A percentile compares a stretch with the other conserved stretches of the same genome.
Evolutionary conservation across 140 eudicot species (phyloP).

Genomic region (Oenanthe javanica): DNA sequence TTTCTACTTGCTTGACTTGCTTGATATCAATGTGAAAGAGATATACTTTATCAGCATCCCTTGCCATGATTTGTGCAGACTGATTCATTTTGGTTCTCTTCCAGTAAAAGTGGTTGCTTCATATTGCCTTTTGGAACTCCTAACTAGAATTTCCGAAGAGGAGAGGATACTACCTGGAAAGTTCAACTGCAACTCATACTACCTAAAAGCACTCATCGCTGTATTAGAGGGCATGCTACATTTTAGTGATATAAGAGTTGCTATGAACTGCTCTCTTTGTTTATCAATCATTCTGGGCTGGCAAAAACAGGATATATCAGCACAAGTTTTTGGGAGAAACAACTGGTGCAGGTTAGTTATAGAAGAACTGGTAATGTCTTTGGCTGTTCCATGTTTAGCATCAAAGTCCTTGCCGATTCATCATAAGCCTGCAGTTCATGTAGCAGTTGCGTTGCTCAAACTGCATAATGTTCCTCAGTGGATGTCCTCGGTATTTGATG

Average conservation of each 20-base stretch:
- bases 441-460: conserved; percentile 54
- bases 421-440: conserved; percentile 64
- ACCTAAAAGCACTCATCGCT: conserved; percentile 48
- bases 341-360: conserved; percentile 68
- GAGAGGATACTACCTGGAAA: conserved; percentile 25
- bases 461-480: conserved; percentile 42
- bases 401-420: conserved; percentile 48
- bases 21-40: conserved; percentile 25
- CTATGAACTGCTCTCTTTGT: conserved; percentile 59
- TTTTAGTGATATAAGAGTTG: conserved; percentile 46
- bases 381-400: conserved; percentile 52
- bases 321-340: conserved; percentile 18
- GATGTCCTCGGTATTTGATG: conserved; percentile 64
- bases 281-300: conserved; percentile 49
- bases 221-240: conserved; percentile 61
- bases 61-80: conserved; percentile 69
- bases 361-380: conserved; percentile 70
- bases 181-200: conserved; percentile 26
- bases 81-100: conserved; percentile 75
- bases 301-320: conserved; percentile 31
- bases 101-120: conserved; percentile 65
- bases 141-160: conserved; percentile 44
- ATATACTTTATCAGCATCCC: conserved; percentile 45
- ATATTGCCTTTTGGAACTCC: conserved; percentile 54
- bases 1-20: conserved; percentile 34